phyloP scores from a whole-genome alignment of 257 asterid species.

The Linderniella brevidens region DNA sequence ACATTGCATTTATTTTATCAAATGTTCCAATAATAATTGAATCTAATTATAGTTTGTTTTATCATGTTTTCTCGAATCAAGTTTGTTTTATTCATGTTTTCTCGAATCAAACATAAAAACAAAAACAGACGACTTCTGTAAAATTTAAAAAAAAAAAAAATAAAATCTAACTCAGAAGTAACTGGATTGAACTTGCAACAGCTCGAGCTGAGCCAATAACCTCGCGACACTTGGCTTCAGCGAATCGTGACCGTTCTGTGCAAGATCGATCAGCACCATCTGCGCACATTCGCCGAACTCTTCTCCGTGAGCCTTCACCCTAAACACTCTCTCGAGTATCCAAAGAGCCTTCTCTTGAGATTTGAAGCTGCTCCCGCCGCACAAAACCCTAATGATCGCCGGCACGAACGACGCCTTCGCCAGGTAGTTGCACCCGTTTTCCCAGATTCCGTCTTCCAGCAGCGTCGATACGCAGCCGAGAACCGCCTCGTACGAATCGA shows the following conservation, averaged over 20 bases:
- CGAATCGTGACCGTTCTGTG: conserved; percentile 46
- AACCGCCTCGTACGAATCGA: conserved; percentile 56
- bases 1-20: too few species aligned
- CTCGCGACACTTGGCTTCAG: conserved; percentile 51
- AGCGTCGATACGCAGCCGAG: conserved; percentile 48
- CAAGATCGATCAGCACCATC: conserved; percentile 52
- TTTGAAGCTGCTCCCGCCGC: conserved; percentile 32
- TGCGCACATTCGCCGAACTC: conserved; percentile 44
- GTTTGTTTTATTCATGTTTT: too few species aligned
- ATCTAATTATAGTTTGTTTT: too few species aligned
- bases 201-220: conserved; percentile 74
- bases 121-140: too few species aligned
- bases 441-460: conserved; percentile 51
- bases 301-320: conserved; percentile 33
- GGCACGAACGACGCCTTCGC: conserved; percentile 28
- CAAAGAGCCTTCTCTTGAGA: conserved; percentile 49
- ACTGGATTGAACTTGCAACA: conserved; percentile 55
- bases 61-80: too few species aligned
- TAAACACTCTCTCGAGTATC: conserved; percentile 58
- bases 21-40: too few species aligned
- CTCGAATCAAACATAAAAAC: too few species aligned
- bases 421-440: conserved; percentile 40
- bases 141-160: too few species aligned
- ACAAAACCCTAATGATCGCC: conserved; percentile 26
- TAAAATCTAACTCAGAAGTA: conserved; percentile 28